These are phyloP conservation scores for Phytophthora cactorum DNA, from an alignment of 352 stramenopile genomes.

Conservation along the genomic window DNA sequence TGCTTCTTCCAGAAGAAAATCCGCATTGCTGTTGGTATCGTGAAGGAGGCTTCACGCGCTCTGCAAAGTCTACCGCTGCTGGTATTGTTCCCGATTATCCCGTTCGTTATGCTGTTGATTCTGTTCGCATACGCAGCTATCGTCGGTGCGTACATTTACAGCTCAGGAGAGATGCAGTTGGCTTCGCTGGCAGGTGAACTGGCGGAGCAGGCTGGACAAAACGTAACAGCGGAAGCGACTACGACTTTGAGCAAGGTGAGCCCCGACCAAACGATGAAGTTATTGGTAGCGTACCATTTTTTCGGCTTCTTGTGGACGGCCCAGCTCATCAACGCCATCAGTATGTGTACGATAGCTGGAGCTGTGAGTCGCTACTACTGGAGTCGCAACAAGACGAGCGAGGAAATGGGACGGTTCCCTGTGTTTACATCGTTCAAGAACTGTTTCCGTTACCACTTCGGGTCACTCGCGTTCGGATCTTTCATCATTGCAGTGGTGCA, in stretches of 20 bases:
- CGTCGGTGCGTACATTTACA: slow-evolving; percentile 79
- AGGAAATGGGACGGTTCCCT: slow-evolving; percentile 74
- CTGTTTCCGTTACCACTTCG: slow-evolving; percentile 93
- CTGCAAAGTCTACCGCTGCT: slow-evolving; percentile 69
- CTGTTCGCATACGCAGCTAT: slow-evolving; percentile 71
- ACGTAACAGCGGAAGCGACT: slow-evolving; percentile 11
- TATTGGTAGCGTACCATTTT: slow-evolving; percentile 83
- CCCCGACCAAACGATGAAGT: slow-evolving; percentile 66
- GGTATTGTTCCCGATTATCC: slow-evolving; percentile 69
- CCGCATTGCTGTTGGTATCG: slow-evolving; percentile 71
- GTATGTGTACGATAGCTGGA: slow-evolving; percentile 95
- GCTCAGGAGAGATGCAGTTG: slow-evolving; percentile 51
- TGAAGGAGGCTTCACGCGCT: slow-evolving; percentile 77
- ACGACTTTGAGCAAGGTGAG: slow-evolving; percentile 53
- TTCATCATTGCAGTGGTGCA: slow-evolving; percentile 97
- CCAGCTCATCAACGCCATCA: slow-evolving; percentile 96
- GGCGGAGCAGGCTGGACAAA: slow-evolving; percentile 12
- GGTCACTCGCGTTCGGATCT: slow-evolving; percentile 95
- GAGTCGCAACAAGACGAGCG: slow-evolving; percentile 64
- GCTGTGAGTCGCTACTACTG: slow-evolving; percentile 95
- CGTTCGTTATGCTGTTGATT: slow-evolving; percentile 65
- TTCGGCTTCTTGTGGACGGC: slow-evolving; percentile 97
- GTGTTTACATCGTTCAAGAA: slow-evolving; percentile 75
- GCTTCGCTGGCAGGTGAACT: slow-evolving; percentile 37
- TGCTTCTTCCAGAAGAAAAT: slow-evolving; percentile 89